Evolutionary conservation across 257 asterid species (phyloP), one percentile per base, ranked within the genome.

Genomic region (Solanum bukasovii): DNA sequence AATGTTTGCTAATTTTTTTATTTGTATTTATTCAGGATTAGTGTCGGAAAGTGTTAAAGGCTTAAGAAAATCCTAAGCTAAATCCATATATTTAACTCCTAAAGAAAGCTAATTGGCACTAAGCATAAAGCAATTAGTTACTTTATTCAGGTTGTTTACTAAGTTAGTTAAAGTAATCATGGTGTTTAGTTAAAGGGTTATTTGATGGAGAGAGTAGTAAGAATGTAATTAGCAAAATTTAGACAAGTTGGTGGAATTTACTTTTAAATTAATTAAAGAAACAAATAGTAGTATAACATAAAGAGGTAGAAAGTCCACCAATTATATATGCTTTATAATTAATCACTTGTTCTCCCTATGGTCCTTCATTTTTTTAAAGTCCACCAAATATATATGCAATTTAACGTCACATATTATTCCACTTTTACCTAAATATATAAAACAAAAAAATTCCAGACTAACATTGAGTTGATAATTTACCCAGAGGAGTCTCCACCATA

Each of bases 61-160:
- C 4, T 40, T 85, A 16, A 85, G 56, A 67, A 65, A 85, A 63
- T 85, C 10, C 31, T 65, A 20, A 25, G 78, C 79, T 63, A 67
- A 85, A 85, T 67, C 61, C 65, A 67, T 14, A 10, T 67, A 46
- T 34, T 67, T 67, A 38, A 85, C 38, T 67, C 42, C 78, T 20
- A 67, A 67, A 67, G 63, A 71, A 85, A 65, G 72, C 63, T 65
- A 37, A 35, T 37, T 85, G 42, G 59, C 59, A 67, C 63, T 67
- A 63, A 71, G 27, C 67, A 85, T 40, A 67, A 85, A 85, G 67
- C 12, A 85, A 33, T 27, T 31, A 44, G 75, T 67, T 40, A 16
- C 81, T 85, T 85, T 85, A 71, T 85, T 85, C 79, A 85, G 59
- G 81, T 37, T 85, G 87, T 85, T 85, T 65, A 71, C 63, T 85